Conservation (phyloP, 305 asterid species). For the Salvia sclarea region DNA sequence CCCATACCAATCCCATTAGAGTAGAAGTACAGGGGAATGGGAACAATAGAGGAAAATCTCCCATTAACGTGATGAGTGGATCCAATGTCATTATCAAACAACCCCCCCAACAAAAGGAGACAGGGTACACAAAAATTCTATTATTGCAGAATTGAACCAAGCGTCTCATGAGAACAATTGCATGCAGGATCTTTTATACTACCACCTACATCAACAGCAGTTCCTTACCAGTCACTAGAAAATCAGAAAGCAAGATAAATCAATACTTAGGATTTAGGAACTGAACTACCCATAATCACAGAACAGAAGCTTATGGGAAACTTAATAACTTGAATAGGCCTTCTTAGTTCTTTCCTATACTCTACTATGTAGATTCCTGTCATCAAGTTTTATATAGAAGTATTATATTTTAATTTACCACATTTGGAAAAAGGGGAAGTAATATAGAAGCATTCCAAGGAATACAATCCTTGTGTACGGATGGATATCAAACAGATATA, state of each 20-base stretch:
- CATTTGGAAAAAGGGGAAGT: not conserved
- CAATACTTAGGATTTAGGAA: not conserved
- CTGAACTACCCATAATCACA: not conserved
- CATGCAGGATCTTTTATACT: too few species aligned
- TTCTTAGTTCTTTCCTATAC: not conserved
- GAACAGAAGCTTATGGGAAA: not conserved
- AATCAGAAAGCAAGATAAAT: not conserved
- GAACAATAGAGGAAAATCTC: not conserved
- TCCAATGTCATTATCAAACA: not conserved
- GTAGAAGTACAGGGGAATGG: not conserved
- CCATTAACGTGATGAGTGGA: not conserved
- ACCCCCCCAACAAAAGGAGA: not conserved
- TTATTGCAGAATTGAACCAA: too few species aligned
- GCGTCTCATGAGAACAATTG: too few species aligned
- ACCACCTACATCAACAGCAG: not conserved
- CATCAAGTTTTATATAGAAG: not conserved
- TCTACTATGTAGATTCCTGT: not conserved
- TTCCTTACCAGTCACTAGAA: not conserved
- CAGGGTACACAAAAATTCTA: too few species aligned
- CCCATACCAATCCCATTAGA: not conserved
- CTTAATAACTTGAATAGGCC: not conserved
- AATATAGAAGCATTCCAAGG: not conserved
- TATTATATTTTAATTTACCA: not conserved
- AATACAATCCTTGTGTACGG: too few species aligned
- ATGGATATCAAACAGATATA: too few species aligned